Evolutionary conservation across 2,329 filamentous ascomycete genomes (phyloP).

Genomic region (Aaosphaeria arxii): DNA sequence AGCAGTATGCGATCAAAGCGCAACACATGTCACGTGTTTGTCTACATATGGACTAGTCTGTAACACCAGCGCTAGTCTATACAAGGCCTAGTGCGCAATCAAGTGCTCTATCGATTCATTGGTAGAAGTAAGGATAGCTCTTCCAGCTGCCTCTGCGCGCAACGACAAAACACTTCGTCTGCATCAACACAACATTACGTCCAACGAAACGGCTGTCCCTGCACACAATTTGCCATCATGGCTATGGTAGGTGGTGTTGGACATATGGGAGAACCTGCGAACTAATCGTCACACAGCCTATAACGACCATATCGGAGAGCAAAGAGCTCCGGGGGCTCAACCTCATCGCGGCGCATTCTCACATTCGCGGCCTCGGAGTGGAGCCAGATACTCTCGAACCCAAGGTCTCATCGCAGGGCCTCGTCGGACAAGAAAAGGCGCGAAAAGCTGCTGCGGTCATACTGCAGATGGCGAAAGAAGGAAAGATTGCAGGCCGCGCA

Average conservation of each 20-base stretch:
- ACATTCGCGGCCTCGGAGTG: conserved; percentile 93
- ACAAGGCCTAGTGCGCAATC: too few species aligned
- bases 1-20: too few species aligned
- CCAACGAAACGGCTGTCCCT: not conserved
- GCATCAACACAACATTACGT: too few species aligned
- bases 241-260: conserved; percentile 24
- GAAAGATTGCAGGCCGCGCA: conserved; percentile 94
- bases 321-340: conserved; percentile 96
- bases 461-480: conserved; percentile 97
- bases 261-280: conserved; percentile 1
- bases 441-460: conserved; percentile 95
- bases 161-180: too few species aligned
- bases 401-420: conserved; percentile 78
- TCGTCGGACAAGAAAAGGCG: conserved; percentile 95
- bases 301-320: conserved; percentile 85
- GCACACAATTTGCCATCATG: conserved; percentile 18
- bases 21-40: too few species aligned
- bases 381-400: conserved; percentile 89
- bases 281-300: conserved; percentile 35
- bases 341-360: conserved; percentile 96
- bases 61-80: too few species aligned
- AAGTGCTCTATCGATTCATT: not conserved
- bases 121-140: not conserved
- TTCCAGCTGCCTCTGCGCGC: too few species aligned
- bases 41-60: too few species aligned